phyloP scores from a whole-genome alignment of 1,284 basidiomycete genomes.

The Apiotrichum gamsii region DNA sequence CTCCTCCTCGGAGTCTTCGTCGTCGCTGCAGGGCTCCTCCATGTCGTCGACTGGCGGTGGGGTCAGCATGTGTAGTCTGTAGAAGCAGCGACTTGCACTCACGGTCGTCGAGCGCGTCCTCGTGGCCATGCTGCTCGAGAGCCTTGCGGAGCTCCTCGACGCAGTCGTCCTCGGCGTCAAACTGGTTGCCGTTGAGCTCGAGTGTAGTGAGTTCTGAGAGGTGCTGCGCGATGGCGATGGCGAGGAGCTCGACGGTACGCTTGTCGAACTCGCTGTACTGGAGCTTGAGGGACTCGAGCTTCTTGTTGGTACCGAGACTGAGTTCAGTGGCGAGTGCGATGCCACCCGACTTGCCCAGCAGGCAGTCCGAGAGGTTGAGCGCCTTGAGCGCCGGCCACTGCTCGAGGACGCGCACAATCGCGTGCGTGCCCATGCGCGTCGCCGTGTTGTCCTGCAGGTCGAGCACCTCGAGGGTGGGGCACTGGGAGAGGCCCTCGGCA shows the following conservation, averaged over 20 bases:
- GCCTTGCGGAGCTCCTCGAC: conserved; percentile 60
- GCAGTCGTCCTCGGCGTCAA: conserved; percentile 71
- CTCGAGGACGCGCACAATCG: conserved; percentile 65
- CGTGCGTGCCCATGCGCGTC: conserved; percentile 63
- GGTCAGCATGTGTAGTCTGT: too few relatives aligned
- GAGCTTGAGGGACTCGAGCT: conserved; percentile 67
- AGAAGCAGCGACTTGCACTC: conserved; percentile 20
- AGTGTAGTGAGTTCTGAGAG: conserved; percentile 58
- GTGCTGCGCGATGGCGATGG: conserved; percentile 59
- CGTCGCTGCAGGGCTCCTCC: conserved; percentile 54
- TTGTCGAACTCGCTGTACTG: conserved; percentile 86
- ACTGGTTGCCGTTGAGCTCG: conserved; percentile 83
- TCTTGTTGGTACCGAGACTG: conserved; percentile 59
- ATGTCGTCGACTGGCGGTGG: conserved; percentile 55
- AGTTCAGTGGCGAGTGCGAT: conserved; percentile 61
- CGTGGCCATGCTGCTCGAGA: conserved; percentile 67
- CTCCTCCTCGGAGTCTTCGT: conserved; percentile 44
- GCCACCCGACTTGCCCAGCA: conserved; percentile 61
- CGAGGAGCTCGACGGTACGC: conserved; percentile 62
- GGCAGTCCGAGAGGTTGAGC: conserved; percentile 88
- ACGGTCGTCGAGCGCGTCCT: conserved; percentile 70
- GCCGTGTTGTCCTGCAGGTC: conserved; percentile 97
- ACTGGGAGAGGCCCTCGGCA: conserved; percentile 66
- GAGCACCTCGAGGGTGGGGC: conserved; percentile 64
- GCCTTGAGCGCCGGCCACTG: conserved; percentile 66